These are phyloP conservation scores for Chaetomium cochliodes DNA, from an alignment of 495 filamentous ascomycete species.

Conservation along the genomic window DNA sequence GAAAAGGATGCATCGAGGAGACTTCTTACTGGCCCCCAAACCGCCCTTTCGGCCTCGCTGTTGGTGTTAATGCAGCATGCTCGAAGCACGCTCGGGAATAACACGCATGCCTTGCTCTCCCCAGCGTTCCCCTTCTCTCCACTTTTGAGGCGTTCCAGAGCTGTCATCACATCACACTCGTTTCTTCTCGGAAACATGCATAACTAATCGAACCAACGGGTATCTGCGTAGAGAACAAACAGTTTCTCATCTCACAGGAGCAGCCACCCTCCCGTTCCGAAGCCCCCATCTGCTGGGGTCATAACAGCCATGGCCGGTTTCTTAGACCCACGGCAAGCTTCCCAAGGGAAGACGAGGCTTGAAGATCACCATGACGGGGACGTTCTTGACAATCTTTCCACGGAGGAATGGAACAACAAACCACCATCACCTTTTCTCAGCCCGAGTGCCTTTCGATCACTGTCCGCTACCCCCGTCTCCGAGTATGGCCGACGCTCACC, in stretches of 20 bases:
- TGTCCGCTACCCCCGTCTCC: slow-evolving; percentile 37
- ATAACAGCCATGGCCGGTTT: slow-evolving; percentile 16
- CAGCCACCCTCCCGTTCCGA: not conserved
- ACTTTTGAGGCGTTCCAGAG: slow-evolving; percentile 4
- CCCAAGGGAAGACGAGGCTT: slow-evolving; percentile 19
- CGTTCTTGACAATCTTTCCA: slow-evolving; percentile 21
- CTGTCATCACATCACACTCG: not conserved
- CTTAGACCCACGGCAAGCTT: slow-evolving; percentile 22
- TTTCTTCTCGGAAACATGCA: not conserved
- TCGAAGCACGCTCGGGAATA: slow-evolving; percentile 18
- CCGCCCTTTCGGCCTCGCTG: not conserved
- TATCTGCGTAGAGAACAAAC: not conserved
- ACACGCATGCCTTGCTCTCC: not conserved
- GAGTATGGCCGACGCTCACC: slow-evolving; percentile 19
- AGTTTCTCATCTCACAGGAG: not conserved
- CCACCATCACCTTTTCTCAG: slow-evolving; percentile 25
- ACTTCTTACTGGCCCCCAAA: not conserved
- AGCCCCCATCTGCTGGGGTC: not conserved
- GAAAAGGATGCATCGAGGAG: not conserved
- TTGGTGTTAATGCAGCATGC: not conserved
- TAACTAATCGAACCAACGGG: not conserved
- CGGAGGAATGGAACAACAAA: slow-evolving; percentile 21
- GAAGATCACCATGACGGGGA: slow-evolving; percentile 38
- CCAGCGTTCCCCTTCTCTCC: not conserved
- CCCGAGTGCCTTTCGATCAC: slow-evolving; percentile 34